These are phyloP conservation scores for Bipolaris bicolor DNA, from an alignment of 2,329 filamentous ascomycete species.

Conservation along the genomic window DNA sequence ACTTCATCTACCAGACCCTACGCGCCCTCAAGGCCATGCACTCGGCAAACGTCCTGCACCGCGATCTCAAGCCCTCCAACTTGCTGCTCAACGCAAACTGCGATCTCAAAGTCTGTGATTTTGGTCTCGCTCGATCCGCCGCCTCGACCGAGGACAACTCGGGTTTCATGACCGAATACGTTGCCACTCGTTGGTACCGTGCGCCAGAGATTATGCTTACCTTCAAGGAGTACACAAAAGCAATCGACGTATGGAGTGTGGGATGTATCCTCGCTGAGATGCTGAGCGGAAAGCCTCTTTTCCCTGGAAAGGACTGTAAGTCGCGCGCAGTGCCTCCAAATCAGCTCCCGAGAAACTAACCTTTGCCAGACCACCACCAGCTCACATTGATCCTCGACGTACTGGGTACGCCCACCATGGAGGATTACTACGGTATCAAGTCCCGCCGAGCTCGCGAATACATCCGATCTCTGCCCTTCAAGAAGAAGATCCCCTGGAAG, in stretches of 20 bases:
- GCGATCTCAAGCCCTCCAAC: conserved; percentile 97
- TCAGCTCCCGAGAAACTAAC: conserved; percentile 10
- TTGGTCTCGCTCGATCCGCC: conserved; percentile 91
- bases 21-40: conserved; percentile 99
- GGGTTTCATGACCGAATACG: conserved; percentile 99
- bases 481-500: conserved; percentile 99
- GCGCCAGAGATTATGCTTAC: conserved; percentile 99
- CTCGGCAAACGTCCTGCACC: conserved; percentile 95
- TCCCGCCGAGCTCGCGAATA: conserved; percentile 96
- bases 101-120: conserved; percentile 98
- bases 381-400: conserved; percentile 96
- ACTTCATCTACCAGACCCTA: conserved; percentile 99
- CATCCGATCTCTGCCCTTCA: conserved; percentile 96
- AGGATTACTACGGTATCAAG: conserved; percentile 99
- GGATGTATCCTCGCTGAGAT: conserved; percentile 98
- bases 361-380: conserved; percentile 84
- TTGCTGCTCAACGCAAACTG: conserved; percentile 97
- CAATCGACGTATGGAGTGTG: conserved; percentile 98
- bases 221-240: conserved; percentile 99
- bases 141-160: conserved; percentile 99
- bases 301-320: conserved; percentile 97
- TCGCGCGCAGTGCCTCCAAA: conserved; percentile 1
- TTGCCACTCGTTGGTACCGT: conserved; percentile 98
- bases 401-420: conserved; percentile 97
- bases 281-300: conserved; percentile 96